Conservation (phyloP, 73 alveolate genomes). For the Paraurostyla sp. region DNA sequence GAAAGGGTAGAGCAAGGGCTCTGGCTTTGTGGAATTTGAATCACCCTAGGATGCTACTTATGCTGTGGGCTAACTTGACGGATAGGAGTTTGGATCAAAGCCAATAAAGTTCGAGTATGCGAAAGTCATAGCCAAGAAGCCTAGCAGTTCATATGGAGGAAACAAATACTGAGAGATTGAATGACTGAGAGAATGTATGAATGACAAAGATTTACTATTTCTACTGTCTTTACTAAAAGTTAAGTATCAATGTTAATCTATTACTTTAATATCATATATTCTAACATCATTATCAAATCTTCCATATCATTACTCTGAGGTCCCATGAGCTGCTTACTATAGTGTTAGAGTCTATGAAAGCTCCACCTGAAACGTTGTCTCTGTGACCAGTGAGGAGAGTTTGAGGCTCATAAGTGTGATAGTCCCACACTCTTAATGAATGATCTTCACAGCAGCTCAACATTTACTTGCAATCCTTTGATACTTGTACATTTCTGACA, state of each 20-base stretch:
- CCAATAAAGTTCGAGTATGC: neutral
- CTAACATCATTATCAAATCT: slow-evolving; percentile 10
- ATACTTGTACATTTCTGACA: slow-evolving; percentile 56
- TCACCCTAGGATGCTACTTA: neutral
- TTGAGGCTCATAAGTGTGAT: slow-evolving; percentile 24
- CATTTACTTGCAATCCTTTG: slow-evolving; percentile 25
- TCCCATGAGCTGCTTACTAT: slow-evolving; percentile 71
- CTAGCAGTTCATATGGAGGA: too few relatives aligned
- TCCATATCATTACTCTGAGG: slow-evolving; percentile 66
- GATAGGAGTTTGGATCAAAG: neutral
- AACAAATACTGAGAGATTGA: neutral
- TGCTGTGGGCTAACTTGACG: slow-evolving; percentile 11
- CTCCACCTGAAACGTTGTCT: slow-evolving; percentile 67
- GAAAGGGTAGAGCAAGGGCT: slow-evolving; percentile 24
- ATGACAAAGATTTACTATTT: neutral
- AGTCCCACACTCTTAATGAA: slow-evolving; percentile 76
- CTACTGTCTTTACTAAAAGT: neutral
- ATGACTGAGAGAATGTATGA: neutral
- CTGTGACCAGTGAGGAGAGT: slow-evolving; percentile 62
- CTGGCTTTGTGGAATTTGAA: slow-evolving; percentile 35
- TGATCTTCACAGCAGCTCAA: slow-evolving; percentile 74
- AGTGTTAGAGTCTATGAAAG: slow-evolving; percentile 37
- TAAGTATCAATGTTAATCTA: neutral
- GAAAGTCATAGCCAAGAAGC: neutral
- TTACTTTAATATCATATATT: neutral